A percentile compares a stretch with the other conserved stretches of the same genome.
Conservation (phyloP, 768 basidiomycete genomes). For the Leucogyrophana mollusca region DNA sequence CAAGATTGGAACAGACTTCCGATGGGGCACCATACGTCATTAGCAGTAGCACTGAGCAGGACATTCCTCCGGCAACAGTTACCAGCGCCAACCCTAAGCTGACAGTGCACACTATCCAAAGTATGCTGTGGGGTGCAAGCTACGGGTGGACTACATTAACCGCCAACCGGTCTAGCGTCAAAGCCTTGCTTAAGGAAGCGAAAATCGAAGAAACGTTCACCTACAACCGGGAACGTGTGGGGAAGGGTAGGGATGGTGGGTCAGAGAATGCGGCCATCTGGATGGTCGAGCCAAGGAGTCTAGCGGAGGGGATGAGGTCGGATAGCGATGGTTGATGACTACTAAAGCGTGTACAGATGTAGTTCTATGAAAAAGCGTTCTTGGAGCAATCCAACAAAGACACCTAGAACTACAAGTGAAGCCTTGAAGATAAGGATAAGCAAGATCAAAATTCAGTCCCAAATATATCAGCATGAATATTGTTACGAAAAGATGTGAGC, state of each 20-base stretch:
- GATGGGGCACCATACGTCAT: conserved; percentile 1
- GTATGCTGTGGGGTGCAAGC: conserved; percentile 65
- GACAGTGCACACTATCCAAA: conserved; percentile 77
- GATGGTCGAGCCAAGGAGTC: conserved; percentile 78
- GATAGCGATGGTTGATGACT: conserved; percentile 13
- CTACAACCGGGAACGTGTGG: conserved; percentile 14
- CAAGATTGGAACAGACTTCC: not conserved
- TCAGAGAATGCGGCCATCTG: conserved; percentile 49
- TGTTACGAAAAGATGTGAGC: too few species aligned
- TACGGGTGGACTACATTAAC: conserved; percentile 86
- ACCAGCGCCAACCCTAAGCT: conserved; percentile 56
- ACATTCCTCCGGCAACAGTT: conserved; percentile 53
- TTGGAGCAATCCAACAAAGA: too few species aligned
- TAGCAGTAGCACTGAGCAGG: conserved; percentile 22
- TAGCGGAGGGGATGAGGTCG: conserved; percentile 59
- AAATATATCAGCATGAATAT: too few species aligned
- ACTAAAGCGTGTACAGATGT: too few species aligned
- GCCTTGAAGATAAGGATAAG: too few species aligned
- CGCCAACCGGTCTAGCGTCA: conserved; percentile 78
- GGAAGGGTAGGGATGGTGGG: conserved; percentile 10
- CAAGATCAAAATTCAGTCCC: too few species aligned
- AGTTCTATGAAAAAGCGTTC: too few species aligned
- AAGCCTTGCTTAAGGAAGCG: conserved; percentile 70
- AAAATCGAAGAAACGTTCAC: conserved; percentile 23
- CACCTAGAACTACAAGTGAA: too few species aligned